Base-by-base conservation (phyloP, 495 filamentous ascomycete species). In the Aspergillus haitiensis region DNA sequence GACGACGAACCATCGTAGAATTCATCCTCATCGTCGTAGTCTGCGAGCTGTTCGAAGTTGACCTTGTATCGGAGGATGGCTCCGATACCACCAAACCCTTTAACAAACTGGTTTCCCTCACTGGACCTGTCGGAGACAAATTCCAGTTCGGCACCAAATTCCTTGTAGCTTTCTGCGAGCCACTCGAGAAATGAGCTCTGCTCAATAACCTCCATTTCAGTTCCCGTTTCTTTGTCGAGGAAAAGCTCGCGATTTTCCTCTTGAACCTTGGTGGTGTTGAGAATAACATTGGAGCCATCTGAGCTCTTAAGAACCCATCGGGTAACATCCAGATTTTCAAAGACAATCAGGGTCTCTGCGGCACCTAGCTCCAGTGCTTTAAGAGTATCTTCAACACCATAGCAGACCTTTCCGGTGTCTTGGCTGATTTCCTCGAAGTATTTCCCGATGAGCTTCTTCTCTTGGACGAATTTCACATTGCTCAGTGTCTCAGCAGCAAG, bases 401-500 rank as follows among this genome's bases (percentile, higher is more conserved):
- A 98, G 80, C 94, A 98, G 61, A 98, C 86, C 68, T 89, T 92
- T 59, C 94, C 94, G 48, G 87, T 93, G 67, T 98, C 95, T 70
- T 96, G 92, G 66, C 90, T 96, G 70, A 98, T 97, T 77, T 98
- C 92, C 71, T 98, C 91, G 68, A 98, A 98, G 82, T 98, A 98
- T 67, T 88, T 92, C 68, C 92, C 91, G 70, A 98, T 98, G 52
- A 98, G 84, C 81, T 96, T 97, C 88, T 98, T 98, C 83, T 98
- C 94, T 75, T 98, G 94, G 72, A 98, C 96, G 75, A 98, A 98
- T 75, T 98, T 98, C 81, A 98, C 94, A 66, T 96, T 98, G 75
- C 92, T 88, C 48, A 98, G 82, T n/a, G 94, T 98, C 81, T 98
- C 95, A 11, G 90, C 81, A 33, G 94, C 86, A 65, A 98, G 75